These are phyloP conservation scores for Eutrema heterophyllum DNA, from an alignment of 345 rosid genomes.

Conservation along the genomic window DNA sequence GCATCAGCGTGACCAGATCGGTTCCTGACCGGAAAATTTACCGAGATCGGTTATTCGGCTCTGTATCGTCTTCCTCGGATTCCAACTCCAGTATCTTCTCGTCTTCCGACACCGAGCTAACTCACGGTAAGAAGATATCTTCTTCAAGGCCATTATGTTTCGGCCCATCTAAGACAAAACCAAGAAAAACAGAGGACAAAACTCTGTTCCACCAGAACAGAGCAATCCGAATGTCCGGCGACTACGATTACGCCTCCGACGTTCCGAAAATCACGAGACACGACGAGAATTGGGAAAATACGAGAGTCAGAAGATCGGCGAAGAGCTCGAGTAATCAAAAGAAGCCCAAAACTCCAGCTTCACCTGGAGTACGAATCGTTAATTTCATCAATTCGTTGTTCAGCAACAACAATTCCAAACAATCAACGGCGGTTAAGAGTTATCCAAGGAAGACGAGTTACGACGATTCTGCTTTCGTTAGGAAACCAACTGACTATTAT, in stretches of 20 bases:
- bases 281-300: slow-evolving; percentile 38
- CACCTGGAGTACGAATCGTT: slow-evolving; percentile 66
- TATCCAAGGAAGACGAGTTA: slow-evolving; percentile 30
- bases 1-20: not conserved
- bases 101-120: slow-evolving; percentile 70
- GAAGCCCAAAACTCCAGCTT: slow-evolving; percentile 81
- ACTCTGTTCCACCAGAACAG: slow-evolving; percentile 43
- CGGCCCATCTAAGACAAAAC: slow-evolving; percentile 28
- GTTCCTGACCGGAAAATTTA: slow-evolving; percentile 13
- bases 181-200: slow-evolving; percentile 40
- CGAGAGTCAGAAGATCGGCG: slow-evolving; percentile 49
- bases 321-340: slow-evolving; percentile 55
- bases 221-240: slow-evolving; percentile 9
- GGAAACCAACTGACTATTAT: slow-evolving; percentile 38
- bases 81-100: slow-evolving; percentile 73
- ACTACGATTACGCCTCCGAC: slow-evolving; percentile 31
- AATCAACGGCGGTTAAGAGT: slow-evolving; percentile 35
- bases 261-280: slow-evolving; percentile 31
- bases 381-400: slow-evolving; percentile 75
- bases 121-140: slow-evolving; percentile 32
- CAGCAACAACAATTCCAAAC: slow-evolving; percentile 35
- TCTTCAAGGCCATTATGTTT: slow-evolving; percentile 38
- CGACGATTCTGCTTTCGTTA: slow-evolving; percentile 20
- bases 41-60: slow-evolving; percentile 48
- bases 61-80: slow-evolving; percentile 71